These are phyloP conservation scores for Pichia cephalocereana DNA, from an alignment of 805 yeast species.

Conservation along the genomic window DNA sequence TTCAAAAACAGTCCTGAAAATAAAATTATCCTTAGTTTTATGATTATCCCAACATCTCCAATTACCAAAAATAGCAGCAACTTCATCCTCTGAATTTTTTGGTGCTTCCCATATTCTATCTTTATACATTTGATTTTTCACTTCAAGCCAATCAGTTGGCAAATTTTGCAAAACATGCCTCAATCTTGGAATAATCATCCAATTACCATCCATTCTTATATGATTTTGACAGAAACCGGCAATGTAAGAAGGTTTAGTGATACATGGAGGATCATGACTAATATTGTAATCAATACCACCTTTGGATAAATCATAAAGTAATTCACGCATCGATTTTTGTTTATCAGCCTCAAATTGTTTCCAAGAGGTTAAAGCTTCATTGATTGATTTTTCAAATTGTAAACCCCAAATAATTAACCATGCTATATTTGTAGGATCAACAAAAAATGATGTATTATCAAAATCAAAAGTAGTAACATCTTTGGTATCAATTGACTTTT, in stretches of 20 bases:
- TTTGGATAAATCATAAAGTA: slow-evolving; percentile 32
- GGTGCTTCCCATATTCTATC: slow-evolving; percentile 37
- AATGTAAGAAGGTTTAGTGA: slow-evolving; percentile 82
- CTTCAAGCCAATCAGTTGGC: slow-evolving; percentile 42
- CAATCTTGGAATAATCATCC: slow-evolving; percentile 77
- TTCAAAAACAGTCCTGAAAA: slow-evolving; percentile 45
- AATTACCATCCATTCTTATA: slow-evolving; percentile 70
- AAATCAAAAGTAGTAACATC: slow-evolving; percentile 9
- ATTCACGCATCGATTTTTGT: slow-evolving; percentile 25
- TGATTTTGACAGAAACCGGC: slow-evolving; percentile 65
- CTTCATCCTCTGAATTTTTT: slow-evolving; percentile 41
- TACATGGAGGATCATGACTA: slow-evolving; percentile 79
- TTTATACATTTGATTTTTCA: slow-evolving; percentile 25
- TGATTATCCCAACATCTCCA: slow-evolving; percentile 95
- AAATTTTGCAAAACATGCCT: slow-evolving; percentile 60
- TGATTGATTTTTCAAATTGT: background rate
- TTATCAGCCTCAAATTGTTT: slow-evolving; percentile 8
- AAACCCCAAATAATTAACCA: slow-evolving; percentile 14
- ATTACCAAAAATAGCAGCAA: slow-evolving; percentile 48
- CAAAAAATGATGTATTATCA: slow-evolving; percentile 11
- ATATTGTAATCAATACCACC: slow-evolving; percentile 37
- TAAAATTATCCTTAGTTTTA: slow-evolving; percentile 45
- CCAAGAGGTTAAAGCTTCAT: slow-evolving; percentile 5
- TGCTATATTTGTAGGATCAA: slow-evolving; percentile 14
- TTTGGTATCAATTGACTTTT: slow-evolving; percentile 2